These are phyloP conservation scores for Purshia tridentata DNA, from an alignment of 306 rosid species.

Conservation along the genomic window DNA sequence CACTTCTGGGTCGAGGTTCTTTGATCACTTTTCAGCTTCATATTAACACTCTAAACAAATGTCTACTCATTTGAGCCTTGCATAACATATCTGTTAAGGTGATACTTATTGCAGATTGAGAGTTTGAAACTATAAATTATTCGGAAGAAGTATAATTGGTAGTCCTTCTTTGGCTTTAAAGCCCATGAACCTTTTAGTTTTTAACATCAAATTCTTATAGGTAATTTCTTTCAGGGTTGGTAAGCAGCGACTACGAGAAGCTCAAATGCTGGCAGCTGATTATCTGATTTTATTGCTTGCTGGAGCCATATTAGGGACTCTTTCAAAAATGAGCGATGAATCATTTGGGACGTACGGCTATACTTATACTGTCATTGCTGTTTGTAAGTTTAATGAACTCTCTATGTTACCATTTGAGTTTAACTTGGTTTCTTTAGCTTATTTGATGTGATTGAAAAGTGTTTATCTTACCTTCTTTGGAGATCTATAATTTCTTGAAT, in stretches of 20 bases:
- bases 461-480: not conserved
- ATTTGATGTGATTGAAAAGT: not conserved
- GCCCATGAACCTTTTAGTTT: not conserved
- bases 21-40: not conserved
- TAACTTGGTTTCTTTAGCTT: not conserved
- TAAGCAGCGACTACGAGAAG: conserved; percentile 81
- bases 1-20: too few species aligned
- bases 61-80: not conserved
- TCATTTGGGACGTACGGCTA: conserved; percentile 69
- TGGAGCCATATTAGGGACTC: conserved; percentile 78
- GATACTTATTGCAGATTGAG: conserved; percentile 9
- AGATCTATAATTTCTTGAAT: not conserved
- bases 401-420: not conserved
- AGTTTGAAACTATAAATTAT: not conserved
- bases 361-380: conserved; percentile 74
- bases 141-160: not conserved
- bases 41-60: too few species aligned
- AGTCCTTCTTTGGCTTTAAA: conserved; percentile 12
- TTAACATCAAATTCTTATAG: conserved; percentile 21
- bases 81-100: not conserved
- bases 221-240: conserved; percentile 50
- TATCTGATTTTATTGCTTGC: conserved; percentile 75
- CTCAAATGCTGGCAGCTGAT: conserved; percentile 54
- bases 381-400: conserved; percentile 53
- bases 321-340: conserved; percentile 66